Evolutionary conservation across 2,329 filamentous ascomycete species (phyloP).

Genomic region (Trichoderma hamatum): DNA sequence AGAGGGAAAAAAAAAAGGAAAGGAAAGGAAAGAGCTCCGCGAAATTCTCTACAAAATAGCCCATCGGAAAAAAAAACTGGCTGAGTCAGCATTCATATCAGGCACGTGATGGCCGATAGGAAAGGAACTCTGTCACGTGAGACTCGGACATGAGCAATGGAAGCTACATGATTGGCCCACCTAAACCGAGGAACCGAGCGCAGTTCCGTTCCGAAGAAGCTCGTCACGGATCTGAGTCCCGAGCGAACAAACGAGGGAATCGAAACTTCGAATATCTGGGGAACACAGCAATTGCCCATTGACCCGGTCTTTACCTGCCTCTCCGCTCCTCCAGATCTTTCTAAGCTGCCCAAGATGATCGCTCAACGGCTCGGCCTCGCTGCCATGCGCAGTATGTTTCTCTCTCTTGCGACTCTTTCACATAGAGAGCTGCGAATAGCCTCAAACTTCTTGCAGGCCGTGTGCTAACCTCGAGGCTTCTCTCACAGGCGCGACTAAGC

Average conservation of each 20-base stretch:
- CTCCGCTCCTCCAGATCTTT: not conserved
- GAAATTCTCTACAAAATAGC: constrained; percentile 1
- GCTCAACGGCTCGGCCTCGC: constrained; percentile 60
- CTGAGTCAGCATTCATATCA: constrained; percentile 10
- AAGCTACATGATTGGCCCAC: constrained; percentile 43
- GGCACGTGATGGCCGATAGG: constrained; percentile 5
- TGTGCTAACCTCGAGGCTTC: not conserved
- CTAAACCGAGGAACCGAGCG: constrained; percentile 50
- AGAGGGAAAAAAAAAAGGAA: constrained; percentile 42
- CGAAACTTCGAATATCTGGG: not conserved
- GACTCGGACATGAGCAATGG: constrained; percentile 43
- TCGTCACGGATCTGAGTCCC: constrained; percentile 33
- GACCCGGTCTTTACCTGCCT: not conserved
- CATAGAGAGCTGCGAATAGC: constrained; percentile 29
- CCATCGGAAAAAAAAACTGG: not conserved
- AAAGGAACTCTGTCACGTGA: too few relatives aligned
- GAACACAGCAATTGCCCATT: not conserved
- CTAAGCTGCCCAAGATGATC: constrained; percentile 50
- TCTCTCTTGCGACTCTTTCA: constrained; percentile 32
- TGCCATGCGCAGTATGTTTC: constrained; percentile 60
- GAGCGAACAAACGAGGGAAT: not conserved
- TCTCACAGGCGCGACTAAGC: constrained; percentile 45
- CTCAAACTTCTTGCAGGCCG: constrained; percentile 14
- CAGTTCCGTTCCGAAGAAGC: constrained; percentile 23
- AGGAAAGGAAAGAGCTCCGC: not conserved